phyloP scores from a whole-genome alignment of 2,329 filamentous ascomycete species.

The Tolypocladium tundrense region DNA sequence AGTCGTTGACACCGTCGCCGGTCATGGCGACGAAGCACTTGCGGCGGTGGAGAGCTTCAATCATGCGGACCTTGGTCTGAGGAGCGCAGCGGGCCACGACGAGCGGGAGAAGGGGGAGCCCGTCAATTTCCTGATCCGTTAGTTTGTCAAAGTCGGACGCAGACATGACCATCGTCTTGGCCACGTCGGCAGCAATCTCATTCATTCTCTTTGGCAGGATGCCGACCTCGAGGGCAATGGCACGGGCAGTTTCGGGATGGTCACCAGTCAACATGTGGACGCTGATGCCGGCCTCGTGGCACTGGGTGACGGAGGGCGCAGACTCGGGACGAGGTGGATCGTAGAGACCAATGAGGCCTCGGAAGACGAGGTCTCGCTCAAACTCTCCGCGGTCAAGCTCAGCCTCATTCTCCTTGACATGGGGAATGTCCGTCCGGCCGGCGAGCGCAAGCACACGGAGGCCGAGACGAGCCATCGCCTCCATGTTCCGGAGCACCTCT shows the following conservation, averaged over 20 bases:
- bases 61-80: conserved; percentile 65
- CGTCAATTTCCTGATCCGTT: conserved; percentile 52
- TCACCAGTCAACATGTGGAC: conserved; percentile 65
- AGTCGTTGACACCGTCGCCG: conserved; percentile 62
- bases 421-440: conserved; percentile 31
- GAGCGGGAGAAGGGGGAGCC: conserved; percentile 50
- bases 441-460: conserved; percentile 61
- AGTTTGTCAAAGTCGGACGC: conserved; percentile 59
- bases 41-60: conserved; percentile 59
- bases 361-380: conserved; percentile 53
- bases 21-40: conserved; percentile 60
- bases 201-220: conserved; percentile 45
- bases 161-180: conserved; percentile 54
- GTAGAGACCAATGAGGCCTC: conserved; percentile 62
- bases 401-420: conserved; percentile 23
- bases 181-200: conserved; percentile 40
- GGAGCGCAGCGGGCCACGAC: conserved; percentile 63
- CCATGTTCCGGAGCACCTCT: conserved; percentile 57
- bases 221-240: conserved; percentile 54
- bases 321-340: conserved; percentile 62
- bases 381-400: conserved; percentile 42
- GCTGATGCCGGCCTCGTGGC: conserved; percentile 50
- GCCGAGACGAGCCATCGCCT: conserved; percentile 53
- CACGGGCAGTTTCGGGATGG: conserved; percentile 53
- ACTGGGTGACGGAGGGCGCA: conserved; percentile 44